Evolutionary conservation across 257 asterid species (phyloP), one percentile per base, ranked within the genome.

Genomic region (Gardenia jasminoides): DNA sequence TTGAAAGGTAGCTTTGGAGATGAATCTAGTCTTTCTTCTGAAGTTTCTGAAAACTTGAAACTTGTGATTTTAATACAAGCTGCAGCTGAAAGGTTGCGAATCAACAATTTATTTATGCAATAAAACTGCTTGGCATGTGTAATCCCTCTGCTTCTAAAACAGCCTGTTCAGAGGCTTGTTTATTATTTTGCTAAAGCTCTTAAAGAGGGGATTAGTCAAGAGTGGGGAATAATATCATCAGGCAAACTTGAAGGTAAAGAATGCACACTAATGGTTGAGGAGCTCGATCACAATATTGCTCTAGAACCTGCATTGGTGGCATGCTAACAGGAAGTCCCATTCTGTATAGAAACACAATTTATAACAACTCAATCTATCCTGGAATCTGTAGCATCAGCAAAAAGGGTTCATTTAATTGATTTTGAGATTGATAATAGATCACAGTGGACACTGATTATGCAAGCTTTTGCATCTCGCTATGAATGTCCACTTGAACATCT

Each of bases 1-100:
- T 3, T 36, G 4, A 36, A 36, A 36, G 41, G 41, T 36, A 2
- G 41, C 41, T 12, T 48, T 22, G 33, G 26, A 48, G 20, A 7
- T 33, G 41, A 52, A 31, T 56, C 54, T 59, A 85, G 86, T 75
- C 84, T 67, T 2, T 67, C 86, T 0, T 66, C 52, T 13, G 81
- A 86, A 17, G 90, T 83, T 46, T 59, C 20, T 52, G 75, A 82
- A 74, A 87, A 80, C 31, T 82, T 87, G 6, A 64, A 83, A 4
- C 91, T 91, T 24, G 80, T 88, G n/a, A 79, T 80, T 52, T 59
- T 59, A 62, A 87, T 91, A 61, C 91, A 88, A 6, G 84, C 84
- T 2, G 84, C 88, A 22, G 94, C 88, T 10, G 90, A 89, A 79
- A 87, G 82, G 81, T 89, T 7, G 79, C 84, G 4, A 76, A 73